Evolutionary conservation across 352 stramenopile genomes (phyloP).

Genomic region (Bremia lactucae): DNA sequence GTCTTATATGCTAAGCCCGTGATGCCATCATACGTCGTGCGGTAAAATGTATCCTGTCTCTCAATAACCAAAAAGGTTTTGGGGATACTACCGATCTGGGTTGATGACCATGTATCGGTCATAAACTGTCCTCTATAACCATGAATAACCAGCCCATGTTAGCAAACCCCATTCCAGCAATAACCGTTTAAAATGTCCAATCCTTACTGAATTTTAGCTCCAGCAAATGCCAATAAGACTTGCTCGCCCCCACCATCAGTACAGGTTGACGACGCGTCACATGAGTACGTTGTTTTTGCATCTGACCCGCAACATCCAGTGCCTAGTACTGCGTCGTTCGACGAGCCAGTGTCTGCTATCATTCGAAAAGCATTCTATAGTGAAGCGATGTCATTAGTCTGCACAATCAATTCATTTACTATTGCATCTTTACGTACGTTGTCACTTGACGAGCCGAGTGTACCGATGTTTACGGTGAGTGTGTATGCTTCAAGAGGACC

Average conservation of each 20-base stretch:
- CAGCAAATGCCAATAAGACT: constrained; percentile 41
- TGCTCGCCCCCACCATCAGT: constrained; percentile 10
- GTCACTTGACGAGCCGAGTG: constrained; percentile 10
- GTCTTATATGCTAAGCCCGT: constrained; percentile 57
- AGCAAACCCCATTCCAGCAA: not conserved
- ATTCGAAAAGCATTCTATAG: constrained; percentile 59
- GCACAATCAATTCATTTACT: not conserved
- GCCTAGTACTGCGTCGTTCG: constrained; percentile 63
- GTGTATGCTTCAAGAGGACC: constrained; percentile 30
- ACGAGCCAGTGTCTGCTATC: constrained; percentile 78
- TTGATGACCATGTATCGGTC: constrained; percentile 54
- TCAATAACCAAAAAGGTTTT: constrained; percentile 73
- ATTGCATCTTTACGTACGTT: constrained; percentile 10
- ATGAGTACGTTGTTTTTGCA: constrained; percentile 50
- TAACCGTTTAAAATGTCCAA: too few relatives aligned
- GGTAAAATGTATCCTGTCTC: constrained; percentile 65
- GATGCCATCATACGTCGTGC: constrained; percentile 66
- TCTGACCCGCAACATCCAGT: constrained; percentile 40
- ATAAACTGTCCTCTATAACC: constrained; percentile 50
- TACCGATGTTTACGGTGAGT: constrained; percentile 25
- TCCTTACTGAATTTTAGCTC: constrained; percentile 53
- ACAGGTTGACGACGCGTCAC: constrained; percentile 55
- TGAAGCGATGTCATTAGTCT: not conserved
- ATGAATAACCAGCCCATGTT: constrained; percentile 1
- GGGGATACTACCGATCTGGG: constrained; percentile 33